Conservation (phyloP, 2,329 filamentous ascomycete species). For the Coniochaeta hoffmannii region DNA sequence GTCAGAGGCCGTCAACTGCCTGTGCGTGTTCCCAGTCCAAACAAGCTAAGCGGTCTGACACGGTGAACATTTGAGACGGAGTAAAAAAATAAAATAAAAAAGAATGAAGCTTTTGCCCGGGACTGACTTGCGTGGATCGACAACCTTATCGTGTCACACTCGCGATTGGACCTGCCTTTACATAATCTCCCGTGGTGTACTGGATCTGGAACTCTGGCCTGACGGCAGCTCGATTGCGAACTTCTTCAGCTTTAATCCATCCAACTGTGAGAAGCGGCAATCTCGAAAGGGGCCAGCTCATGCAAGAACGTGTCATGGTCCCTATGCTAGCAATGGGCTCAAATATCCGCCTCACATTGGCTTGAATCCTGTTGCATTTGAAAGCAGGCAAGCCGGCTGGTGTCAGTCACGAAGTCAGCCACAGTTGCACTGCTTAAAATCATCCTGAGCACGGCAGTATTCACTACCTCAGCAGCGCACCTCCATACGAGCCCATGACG, state of each 20-base stretch:
- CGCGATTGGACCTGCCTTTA: not conserved
- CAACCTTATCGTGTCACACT: not conserved
- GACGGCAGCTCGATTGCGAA: too few relatives aligned
- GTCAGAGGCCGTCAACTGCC: not conserved
- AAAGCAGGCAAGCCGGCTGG: not conserved
- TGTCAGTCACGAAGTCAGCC: slow-evolving; percentile 1
- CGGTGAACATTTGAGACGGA: too few relatives aligned
- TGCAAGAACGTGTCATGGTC: too few relatives aligned
- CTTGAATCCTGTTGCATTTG: not conserved
- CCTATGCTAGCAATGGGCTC: too few relatives aligned
- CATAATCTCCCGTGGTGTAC: not conserved
- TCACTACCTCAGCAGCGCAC: not conserved
- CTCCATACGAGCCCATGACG: not conserved
- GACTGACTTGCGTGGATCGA: not conserved
- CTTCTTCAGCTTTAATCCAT: too few relatives aligned
- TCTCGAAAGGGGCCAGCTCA: too few relatives aligned
- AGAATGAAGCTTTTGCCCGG: not conserved
- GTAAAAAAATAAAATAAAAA: too few relatives aligned
- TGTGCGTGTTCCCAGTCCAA: too few relatives aligned
- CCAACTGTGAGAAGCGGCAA: too few relatives aligned
- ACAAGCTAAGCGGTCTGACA: not conserved
- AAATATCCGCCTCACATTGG: not conserved
- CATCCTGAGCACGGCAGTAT: not conserved
- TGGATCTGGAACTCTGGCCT: not conserved
- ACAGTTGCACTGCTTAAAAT: slow-evolving; percentile 1